These are phyloP conservation scores for Ampelocalamus luodianensis DNA, from an alignment of 176 grass and related monocot species.

Conservation along the genomic window DNA sequence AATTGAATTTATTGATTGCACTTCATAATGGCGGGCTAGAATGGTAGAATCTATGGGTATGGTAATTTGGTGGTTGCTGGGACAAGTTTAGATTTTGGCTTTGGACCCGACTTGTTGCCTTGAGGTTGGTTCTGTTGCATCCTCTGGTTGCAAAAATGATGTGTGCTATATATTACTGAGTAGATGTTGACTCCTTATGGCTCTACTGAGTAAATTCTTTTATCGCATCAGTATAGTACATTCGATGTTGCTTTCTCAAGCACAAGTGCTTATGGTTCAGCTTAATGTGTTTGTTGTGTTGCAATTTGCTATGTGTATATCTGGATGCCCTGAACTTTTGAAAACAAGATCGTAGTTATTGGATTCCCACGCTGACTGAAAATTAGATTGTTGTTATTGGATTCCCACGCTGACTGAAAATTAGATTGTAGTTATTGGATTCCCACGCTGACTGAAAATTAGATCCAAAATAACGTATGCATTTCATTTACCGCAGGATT, in stretches of 20 bases:
- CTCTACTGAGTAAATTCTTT: neutral
- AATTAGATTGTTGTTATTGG: too few species aligned
- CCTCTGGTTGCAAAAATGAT: neutral
- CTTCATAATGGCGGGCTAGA: neutral
- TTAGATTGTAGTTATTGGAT: neutral
- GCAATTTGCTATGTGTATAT: neutral
- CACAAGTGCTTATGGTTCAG: neutral
- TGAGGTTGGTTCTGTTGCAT: neutral
- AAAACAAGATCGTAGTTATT: neutral
- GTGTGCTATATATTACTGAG: neutral
- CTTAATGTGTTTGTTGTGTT: neutral
- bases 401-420: neutral
- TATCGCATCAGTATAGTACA: neutral
- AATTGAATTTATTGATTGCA: neutral
- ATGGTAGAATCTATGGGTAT: neutral
- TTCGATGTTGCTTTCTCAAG: neutral
- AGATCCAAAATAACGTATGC: neutral
- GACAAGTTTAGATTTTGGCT: neutral
- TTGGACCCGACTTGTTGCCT: neutral
- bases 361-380: neutral
- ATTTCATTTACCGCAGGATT: slow-evolving; percentile 43
- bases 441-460: neutral
- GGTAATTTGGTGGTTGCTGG: neutral
- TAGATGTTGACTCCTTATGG: neutral
- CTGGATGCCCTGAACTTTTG: neutral